Conservation (phyloP, 441 rosid species). For the Viola pubescens region DNA sequence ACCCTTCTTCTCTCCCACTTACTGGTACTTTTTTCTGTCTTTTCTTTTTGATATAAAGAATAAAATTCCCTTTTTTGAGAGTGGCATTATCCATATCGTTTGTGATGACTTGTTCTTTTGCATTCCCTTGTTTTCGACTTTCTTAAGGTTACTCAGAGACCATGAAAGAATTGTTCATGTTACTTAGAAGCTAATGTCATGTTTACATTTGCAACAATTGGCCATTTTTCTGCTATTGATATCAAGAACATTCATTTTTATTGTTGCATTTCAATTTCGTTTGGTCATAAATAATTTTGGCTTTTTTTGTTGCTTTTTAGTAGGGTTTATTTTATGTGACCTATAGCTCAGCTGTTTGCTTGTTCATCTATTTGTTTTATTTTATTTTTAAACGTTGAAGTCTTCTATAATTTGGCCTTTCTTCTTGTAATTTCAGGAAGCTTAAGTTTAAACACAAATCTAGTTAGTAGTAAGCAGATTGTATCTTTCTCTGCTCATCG, state of each 20-base stretch:
- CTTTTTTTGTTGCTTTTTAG: not conserved
- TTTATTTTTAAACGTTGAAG: not conserved
- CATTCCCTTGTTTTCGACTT: not conserved
- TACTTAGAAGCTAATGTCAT: too few relatives aligned
- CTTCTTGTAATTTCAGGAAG: slow-evolving; percentile 29
- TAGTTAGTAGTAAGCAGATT: slow-evolving; percentile 29
- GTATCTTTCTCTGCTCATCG: slow-evolving; percentile 21
- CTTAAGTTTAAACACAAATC: slow-evolving; percentile 30
- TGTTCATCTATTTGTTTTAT: not conserved
- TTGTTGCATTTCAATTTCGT: too few relatives aligned
- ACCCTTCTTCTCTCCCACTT: slow-evolving; percentile 22
- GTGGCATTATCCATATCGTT: not conserved
- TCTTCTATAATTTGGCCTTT: not conserved
- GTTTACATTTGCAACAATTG: too few relatives aligned
- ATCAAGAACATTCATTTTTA: too few relatives aligned
- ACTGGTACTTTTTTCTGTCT: slow-evolving; percentile 30
- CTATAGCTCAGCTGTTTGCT: not conserved
- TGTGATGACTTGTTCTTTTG: not conserved
- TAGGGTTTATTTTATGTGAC: not conserved
- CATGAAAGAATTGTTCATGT: not conserved
- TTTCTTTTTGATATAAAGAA: not conserved
- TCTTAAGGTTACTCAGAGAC: not conserved
- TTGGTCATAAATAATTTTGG: not conserved
- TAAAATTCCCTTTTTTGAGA: not conserved
- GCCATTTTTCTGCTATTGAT: too few relatives aligned